Percentiles rank a stretch among this genome's conserved stretches.
phyloP scores from a whole-genome alignment of 805 yeast species.

The Yarrowia bubula region DNA sequence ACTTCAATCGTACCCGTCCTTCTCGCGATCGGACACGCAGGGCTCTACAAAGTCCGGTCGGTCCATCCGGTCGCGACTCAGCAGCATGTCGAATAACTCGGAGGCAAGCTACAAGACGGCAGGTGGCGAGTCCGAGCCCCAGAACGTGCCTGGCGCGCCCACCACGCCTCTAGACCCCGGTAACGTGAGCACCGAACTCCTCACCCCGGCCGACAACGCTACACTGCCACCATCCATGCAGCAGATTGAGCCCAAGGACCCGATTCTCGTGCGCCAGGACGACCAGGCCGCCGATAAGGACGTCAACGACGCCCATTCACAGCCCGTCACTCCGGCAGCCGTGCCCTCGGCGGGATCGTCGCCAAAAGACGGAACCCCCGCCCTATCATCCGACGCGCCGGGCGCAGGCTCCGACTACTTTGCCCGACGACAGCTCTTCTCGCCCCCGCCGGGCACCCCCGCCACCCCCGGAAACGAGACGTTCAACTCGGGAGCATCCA shows the following conservation, averaged over 20 bases:
- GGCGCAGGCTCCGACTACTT: slow-evolving; percentile 24
- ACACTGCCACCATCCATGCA: slow-evolving; percentile 65
- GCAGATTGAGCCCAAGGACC: slow-evolving; percentile 67
- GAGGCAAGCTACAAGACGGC: slow-evolving; percentile 33
- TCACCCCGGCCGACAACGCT: slow-evolving; percentile 28
- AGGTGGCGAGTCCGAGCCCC: slow-evolving; percentile 25
- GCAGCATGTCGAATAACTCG: slow-evolving; percentile 31
- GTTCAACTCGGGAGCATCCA: background rate
- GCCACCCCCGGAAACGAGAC: slow-evolving; percentile 12
- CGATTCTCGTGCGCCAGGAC: slow-evolving; percentile 54
- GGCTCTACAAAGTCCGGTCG: slow-evolving; percentile 41
- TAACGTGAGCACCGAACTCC: background rate
- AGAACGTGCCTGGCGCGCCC: slow-evolving; percentile 5
- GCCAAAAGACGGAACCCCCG: background rate
- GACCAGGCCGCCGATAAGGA: background rate
- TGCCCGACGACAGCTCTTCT: slow-evolving; percentile 30
- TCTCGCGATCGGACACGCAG: slow-evolving; percentile 44
- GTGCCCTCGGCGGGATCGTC: background rate
- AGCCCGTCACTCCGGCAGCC: slow-evolving; percentile 7
- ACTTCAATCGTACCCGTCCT: slow-evolving; percentile 41
- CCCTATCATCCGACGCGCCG: background rate
- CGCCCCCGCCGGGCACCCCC: slow-evolving; percentile 24
- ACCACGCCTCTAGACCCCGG: background rate
- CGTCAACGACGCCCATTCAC: background rate
- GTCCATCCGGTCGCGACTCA: slow-evolving; percentile 38